Percentiles rank a stretch among this genome's conserved stretches.
Conservation (phyloP, 169 alveolate species). For the Perkinsus marinus region DNA sequence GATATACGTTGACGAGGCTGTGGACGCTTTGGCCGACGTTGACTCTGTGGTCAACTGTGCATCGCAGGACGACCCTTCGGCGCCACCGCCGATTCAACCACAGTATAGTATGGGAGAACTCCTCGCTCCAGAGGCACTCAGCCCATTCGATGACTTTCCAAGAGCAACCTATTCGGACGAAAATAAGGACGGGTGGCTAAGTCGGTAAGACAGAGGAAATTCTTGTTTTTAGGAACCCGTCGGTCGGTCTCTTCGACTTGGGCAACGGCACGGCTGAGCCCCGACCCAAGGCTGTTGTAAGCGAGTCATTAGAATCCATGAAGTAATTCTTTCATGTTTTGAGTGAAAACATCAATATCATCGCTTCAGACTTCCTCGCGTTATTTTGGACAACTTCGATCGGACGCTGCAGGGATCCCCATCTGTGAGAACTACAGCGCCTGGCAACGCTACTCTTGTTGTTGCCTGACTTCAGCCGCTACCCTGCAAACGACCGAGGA, state of each 20-base stretch:
- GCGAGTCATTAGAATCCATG: not conserved
- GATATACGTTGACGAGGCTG: not conserved
- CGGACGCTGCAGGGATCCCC: not conserved
- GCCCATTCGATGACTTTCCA: not conserved
- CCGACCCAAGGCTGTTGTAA: not conserved
- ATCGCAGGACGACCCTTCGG: no score
- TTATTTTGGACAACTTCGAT: not conserved
- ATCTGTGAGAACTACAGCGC: not conserved
- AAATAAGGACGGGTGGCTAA: not conserved
- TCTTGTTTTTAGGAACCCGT: not conserved
- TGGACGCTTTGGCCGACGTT: not conserved
- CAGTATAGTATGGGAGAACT: not conserved
- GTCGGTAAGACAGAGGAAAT: not conserved
- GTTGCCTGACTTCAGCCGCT: not conserved
- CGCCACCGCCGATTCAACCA: not conserved
- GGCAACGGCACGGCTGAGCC: not conserved
- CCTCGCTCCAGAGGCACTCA: not conserved
- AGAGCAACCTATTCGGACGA: not conserved
- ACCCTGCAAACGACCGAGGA: not conserved
- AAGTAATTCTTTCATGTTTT: no score
- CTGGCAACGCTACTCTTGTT: not conserved
- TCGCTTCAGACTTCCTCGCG: not conserved
- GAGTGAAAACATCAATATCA: no score
- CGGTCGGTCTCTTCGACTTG: not conserved
- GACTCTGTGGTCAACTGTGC: not conserved